Conservation (phyloP, 345 rosid species). For the Sisymbrium irio region DNA sequence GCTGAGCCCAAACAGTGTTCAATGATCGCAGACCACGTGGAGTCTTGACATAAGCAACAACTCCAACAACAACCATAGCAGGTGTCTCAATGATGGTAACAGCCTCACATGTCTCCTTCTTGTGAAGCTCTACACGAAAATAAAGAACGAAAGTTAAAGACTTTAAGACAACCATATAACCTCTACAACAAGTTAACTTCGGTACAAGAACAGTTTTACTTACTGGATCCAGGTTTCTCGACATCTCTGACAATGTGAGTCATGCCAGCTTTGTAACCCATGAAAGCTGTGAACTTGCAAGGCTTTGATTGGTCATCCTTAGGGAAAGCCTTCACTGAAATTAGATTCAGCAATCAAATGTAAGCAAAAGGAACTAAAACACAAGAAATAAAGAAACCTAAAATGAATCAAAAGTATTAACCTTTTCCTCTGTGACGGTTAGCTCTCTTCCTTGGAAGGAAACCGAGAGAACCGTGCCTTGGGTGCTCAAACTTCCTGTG, state of each 20-base stretch:
- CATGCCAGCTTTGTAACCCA: constrained; percentile 96
- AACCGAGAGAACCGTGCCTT: constrained; percentile 87
- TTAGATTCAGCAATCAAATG: too few relatives aligned
- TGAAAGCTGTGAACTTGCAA: constrained; percentile 81
- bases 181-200: too few relatives aligned
- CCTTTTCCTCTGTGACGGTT: constrained; percentile 89
- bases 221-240: constrained; percentile 90
- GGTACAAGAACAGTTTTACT: too few relatives aligned
- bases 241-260: constrained; percentile 90
- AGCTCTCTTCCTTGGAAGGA: constrained; percentile 81
- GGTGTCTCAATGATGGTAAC: constrained; percentile 85
- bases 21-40: constrained; percentile 72
- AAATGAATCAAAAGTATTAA: too few relatives aligned
- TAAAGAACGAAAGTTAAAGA: too few relatives aligned
- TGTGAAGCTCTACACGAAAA: constrained; percentile 98
- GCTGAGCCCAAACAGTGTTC: constrained; percentile 95
- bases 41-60: constrained; percentile 79
- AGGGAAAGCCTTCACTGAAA: constrained; percentile 85
- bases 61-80: constrained; percentile 81
- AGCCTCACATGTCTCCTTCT: constrained; percentile 93
- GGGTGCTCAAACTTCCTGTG: constrained; percentile 96
- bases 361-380: too few relatives aligned
- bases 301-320: constrained; percentile 79
- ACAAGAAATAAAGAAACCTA: too few relatives aligned
- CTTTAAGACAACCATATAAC: too few relatives aligned